Evolutionary conservation across 164 flowering plant genomes (phyloP), one percentile per base, ranked within the genome.

Genomic region (Malania oleifera): DNA sequence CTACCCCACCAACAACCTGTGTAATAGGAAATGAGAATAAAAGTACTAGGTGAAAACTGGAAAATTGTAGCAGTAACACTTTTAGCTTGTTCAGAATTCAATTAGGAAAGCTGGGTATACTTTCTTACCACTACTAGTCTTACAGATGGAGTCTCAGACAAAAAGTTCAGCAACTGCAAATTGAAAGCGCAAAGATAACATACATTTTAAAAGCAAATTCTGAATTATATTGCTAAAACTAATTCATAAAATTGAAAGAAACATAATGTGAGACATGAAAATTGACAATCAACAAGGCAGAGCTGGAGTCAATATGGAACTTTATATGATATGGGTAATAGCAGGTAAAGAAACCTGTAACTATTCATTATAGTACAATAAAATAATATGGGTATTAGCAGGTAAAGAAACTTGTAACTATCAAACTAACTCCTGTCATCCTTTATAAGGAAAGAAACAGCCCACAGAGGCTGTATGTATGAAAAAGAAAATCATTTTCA

Each of bases 1-100:
- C 93, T 39, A 81, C 62, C 24, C 96, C 96, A 54, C 86, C 93
- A 64, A 91, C 83, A 39, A 91, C 96, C 97, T 91, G 63, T 38
- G 35, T 37, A 29, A 45, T 5, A 52, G 7, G 2, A 14, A 5
- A 56, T 15, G 18, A 0, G 44, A 57, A 45, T 50, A 9, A 61
- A 20, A 40, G 22, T 26, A 47, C 23, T 53, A 22, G 5, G 31
- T 24, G 13, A 39, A 38, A 64, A 50, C 27, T 19, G 18, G 11
- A 38, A 5, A 11, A 2, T 12, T 38, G 7, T 12, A 27, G 19
- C 40, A 54, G 19, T 14, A n/a, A n/a, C 26, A 26, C 5, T 29
- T 49, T 34, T 28, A 46, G 38, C 20, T 57, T 41, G 15, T 44
- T 45, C 31, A 61, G 19, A 61, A 50, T 53, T 65, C 44, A 53